A percentile compares a stretch with the other conserved stretches of the same genome.
These are phyloP conservation scores for Phyllosticta paracitricarpa DNA, from an alignment of 2,329 filamentous ascomycete species.

Conservation along the genomic window DNA sequence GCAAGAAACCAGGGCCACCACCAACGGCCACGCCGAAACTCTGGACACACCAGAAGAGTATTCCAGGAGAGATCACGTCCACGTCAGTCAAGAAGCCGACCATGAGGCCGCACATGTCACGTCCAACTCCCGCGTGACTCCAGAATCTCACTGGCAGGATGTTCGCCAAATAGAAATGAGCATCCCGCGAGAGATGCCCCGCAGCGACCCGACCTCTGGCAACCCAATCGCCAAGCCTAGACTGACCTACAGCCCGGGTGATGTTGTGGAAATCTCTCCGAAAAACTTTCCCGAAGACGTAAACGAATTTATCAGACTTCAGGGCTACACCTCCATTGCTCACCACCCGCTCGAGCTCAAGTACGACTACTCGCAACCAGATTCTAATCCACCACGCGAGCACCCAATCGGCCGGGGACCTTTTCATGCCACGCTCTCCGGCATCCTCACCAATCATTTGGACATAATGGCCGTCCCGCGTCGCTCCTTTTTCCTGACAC, in stretches of 20 bases:
- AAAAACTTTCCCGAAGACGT: slow-evolving; percentile 81
- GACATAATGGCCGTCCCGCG: slow-evolving; percentile 86
- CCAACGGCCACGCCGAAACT: neutral
- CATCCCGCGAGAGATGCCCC: slow-evolving; percentile 20
- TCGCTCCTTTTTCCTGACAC: slow-evolving; percentile 70
- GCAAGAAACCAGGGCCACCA: neutral
- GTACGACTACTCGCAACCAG: slow-evolving; percentile 19
- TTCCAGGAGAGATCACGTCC: neutral
- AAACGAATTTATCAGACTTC: slow-evolving; percentile 63
- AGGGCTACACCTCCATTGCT: slow-evolving; percentile 67
- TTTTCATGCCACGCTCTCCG: slow-evolving; percentile 29
- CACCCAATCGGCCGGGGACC: slow-evolving; percentile 25
- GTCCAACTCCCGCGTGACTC: slow-evolving; percentile 65
- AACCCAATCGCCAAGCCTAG: neutral
- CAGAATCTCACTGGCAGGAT: slow-evolving; percentile 79
- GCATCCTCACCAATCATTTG: slow-evolving; percentile 69
- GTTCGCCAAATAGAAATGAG: slow-evolving; percentile 67
- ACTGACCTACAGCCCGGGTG: slow-evolving; percentile 56
- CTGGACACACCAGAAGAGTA: slow-evolving; percentile 1
- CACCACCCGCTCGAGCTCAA: slow-evolving; percentile 55
- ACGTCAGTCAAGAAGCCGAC: slow-evolving; percentile 5
- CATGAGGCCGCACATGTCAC: slow-evolving; percentile 46
- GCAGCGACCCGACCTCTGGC: neutral
- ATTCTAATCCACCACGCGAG: slow-evolving; percentile 27
- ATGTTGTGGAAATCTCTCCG: slow-evolving; percentile 72